Evolutionary conservation across 108 stramenopile genomes (phyloP).

Genomic region (Stephanodiscus minutulus): DNA sequence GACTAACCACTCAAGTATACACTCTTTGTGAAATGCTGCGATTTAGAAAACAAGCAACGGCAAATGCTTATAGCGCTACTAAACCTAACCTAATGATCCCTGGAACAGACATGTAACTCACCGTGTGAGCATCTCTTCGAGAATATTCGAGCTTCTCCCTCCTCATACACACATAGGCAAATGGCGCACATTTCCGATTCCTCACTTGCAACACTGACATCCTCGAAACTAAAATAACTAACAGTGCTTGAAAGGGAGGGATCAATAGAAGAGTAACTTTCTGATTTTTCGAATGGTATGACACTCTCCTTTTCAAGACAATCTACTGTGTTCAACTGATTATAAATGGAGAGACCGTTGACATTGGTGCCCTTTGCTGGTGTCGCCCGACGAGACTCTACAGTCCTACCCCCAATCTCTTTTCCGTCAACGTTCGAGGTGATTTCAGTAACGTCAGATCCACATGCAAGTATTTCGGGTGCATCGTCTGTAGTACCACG

Average conservation of each 20-base stretch:
- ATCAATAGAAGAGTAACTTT: conserved; percentile 22
- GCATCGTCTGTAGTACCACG: conserved; percentile 9
- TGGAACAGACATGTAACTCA: neutral
- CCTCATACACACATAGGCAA: conserved; percentile 37
- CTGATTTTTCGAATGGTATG: conserved; percentile 8
- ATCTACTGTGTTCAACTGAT: conserved; percentile 1
- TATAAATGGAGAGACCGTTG: conserved; percentile 9
- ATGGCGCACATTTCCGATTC: conserved; percentile 47
- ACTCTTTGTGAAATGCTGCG: conserved; percentile 45
- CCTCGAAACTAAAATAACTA: conserved; percentile 41
- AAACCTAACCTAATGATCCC: neutral
- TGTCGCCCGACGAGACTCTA: neutral
- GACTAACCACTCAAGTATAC: conserved; percentile 49
- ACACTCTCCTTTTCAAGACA: neutral
- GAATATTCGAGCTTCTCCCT: conserved; percentile 41
- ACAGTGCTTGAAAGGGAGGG: conserved; percentile 24
- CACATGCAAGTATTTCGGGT: conserved; percentile 15
- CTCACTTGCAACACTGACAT: conserved; percentile 38
- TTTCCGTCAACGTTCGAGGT: conserved; percentile 37
- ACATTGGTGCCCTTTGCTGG: neutral
- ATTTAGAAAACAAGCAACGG: neutral
- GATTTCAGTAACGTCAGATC: conserved; percentile 34
- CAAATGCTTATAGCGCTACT: neutral
- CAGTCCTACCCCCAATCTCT: neutral
- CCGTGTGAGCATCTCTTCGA: conserved; percentile 40